Conservation (phyloP, 306 rosid species). For the Trifolium pratense region DNA sequence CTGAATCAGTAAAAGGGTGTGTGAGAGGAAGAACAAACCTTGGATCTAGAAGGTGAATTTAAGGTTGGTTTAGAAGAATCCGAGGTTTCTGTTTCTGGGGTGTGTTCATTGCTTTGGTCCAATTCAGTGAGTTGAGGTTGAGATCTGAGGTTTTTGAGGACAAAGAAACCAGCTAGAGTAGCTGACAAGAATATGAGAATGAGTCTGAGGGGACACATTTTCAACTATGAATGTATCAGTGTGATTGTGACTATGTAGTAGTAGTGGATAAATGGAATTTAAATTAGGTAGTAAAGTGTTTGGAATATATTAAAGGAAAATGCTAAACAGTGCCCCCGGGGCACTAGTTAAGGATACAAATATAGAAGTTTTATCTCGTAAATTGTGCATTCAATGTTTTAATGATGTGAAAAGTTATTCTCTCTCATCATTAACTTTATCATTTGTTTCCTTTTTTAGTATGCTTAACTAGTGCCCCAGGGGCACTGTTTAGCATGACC, state of each 20-base stretch:
- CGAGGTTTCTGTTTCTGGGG: neutral
- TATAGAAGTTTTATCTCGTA: no score
- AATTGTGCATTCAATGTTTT: no score
- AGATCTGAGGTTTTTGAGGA: constrained; percentile 75
- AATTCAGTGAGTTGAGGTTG: constrained; percentile 23
- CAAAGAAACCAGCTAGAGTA: constrained; percentile 81
- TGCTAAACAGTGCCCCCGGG: no score
- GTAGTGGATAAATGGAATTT: neutral
- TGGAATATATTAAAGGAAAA: no score
- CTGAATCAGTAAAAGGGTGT: neutral
- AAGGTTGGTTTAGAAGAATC: no score
- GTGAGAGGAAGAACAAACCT: neutral
- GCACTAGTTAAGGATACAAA: no score
- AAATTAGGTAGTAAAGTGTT: neutral
- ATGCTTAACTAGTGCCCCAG: no score
- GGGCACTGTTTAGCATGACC: no score
- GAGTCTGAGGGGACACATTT: constrained; percentile 82
- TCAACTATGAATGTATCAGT: neutral
- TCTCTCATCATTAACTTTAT: no score
- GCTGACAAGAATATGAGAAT: constrained; percentile 82
- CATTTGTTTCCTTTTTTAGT: no score
- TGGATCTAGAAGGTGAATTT: constrained; percentile 32
- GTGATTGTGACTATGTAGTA: neutral
- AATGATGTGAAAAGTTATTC: no score
- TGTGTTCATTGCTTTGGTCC: neutral